A percentile compares a stretch with the other conserved stretches of the same genome.
Evolutionary conservation across 192 early-diverging fungal genomes (phyloP).

Genomic region (Entomortierella beljakovae): DNA sequence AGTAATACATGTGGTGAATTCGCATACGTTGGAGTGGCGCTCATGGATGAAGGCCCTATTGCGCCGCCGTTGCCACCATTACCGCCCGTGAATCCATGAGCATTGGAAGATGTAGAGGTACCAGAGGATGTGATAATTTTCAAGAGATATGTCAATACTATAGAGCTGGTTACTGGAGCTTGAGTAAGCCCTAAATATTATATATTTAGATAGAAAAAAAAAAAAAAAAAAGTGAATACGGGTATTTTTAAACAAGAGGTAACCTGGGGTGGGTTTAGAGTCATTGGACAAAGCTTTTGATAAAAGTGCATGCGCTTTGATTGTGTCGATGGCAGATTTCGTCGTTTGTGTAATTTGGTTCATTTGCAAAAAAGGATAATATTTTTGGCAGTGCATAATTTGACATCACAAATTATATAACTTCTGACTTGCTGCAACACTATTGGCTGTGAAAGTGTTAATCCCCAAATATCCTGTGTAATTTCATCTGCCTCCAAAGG

Average conservation of each 20-base stretch:
- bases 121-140: conserved; percentile 28
- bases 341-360: conserved; percentile 44
- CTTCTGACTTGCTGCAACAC: too few relatives aligned
- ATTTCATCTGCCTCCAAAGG: too few relatives aligned
- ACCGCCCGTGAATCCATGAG: background rate
- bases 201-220: background rate
- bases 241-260: conserved; percentile 47
- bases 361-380: too few relatives aligned
- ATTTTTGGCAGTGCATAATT: too few relatives aligned
- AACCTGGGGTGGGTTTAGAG: conserved; percentile 48
- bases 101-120: background rate
- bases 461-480: too few relatives aligned
- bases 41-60: background rate
- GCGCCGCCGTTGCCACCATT: background rate
- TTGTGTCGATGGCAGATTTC: conserved; percentile 34
- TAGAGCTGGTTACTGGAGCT: conserved; percentile 21
- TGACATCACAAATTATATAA: too few relatives aligned
- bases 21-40: conserved; percentile 13
- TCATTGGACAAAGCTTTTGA: conserved; percentile 48
- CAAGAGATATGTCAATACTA: conserved; percentile 30
- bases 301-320: conserved; percentile 40
- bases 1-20: conserved; percentile 35
- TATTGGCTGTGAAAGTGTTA: too few relatives aligned
- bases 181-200: conserved; percentile 35
- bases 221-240: conserved; percentile 13